These are phyloP conservation scores for Grosmannia huntii DNA, from an alignment of 2,329 filamentous ascomycete species.

Conservation along the genomic window DNA sequence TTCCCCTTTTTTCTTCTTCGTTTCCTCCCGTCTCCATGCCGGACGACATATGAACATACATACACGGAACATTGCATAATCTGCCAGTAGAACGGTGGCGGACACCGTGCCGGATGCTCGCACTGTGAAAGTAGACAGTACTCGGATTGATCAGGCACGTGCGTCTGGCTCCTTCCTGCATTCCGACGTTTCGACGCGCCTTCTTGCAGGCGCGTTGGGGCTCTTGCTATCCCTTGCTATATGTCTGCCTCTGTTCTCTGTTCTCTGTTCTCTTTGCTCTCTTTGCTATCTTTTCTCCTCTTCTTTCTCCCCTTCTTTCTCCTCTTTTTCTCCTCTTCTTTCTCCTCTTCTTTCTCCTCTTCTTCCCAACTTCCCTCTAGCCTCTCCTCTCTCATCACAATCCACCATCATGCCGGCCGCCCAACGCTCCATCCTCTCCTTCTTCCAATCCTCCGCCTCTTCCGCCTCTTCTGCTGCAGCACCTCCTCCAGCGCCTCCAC, in stretches of 20 bases:
- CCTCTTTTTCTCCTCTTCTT: not conserved
- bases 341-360: not conserved
- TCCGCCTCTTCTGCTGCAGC: conserved; percentile 15
- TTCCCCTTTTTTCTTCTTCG: too few species aligned
- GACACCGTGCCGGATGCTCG: too few species aligned
- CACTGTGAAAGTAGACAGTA: too few species aligned
- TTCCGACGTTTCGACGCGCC: too few species aligned
- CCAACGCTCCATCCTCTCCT: conserved; percentile 46
- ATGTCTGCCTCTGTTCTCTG: not conserved
- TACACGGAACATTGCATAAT: not conserved
- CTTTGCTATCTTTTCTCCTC: not conserved
- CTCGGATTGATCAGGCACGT: too few species aligned
- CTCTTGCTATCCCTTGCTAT: too few species aligned
- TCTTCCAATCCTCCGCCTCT: conserved; percentile 39
- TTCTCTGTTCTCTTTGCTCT: not conserved
- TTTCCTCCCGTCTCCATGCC: not conserved
- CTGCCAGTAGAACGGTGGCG: too few species aligned
- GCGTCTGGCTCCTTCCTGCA: too few species aligned
- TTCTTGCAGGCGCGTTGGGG: too few species aligned
- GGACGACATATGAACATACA: not conserved
- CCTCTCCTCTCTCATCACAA: not conserved
- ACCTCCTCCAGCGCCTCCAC: conserved; percentile 9
- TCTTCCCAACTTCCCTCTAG: not conserved
- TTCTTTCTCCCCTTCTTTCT: not conserved
- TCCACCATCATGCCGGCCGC: conserved; percentile 8